Conservation (phyloP, 2,329 filamentous ascomycete species). For the Penicillium sp. region DNA sequence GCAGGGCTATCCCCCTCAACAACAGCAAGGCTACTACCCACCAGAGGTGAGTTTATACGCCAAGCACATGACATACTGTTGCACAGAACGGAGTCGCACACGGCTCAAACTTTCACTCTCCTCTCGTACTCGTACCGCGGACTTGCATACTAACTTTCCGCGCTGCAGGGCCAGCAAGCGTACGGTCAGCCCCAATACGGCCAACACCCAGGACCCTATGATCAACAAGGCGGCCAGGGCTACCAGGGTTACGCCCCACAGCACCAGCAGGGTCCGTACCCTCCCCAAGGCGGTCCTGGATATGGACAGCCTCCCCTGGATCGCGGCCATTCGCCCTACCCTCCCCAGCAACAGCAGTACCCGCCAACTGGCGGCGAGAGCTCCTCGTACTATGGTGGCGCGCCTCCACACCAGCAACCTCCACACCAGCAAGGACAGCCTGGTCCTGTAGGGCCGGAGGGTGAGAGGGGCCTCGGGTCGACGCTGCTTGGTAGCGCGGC, state of each 20-base stretch:
- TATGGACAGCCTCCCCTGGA: slow-evolving; percentile 28
- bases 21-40: slow-evolving; percentile 26
- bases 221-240: slow-evolving; percentile 1
- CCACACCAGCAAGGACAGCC: slow-evolving; percentile 22
- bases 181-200: slow-evolving; percentile 19
- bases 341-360: slow-evolving; percentile 26
- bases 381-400: slow-evolving; percentile 31
- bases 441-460: slow-evolving; percentile 18
- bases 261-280: slow-evolving; percentile 13
- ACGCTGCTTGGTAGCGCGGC: slow-evolving; percentile 21
- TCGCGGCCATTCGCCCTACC: slow-evolving; percentile 28
- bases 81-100: not conserved
- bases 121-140: not conserved
- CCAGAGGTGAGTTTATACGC: slow-evolving; percentile 22
- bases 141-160: not conserved
- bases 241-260: slow-evolving; percentile 14
- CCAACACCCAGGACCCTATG: slow-evolving; percentile 17
- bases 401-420: slow-evolving; percentile 19
- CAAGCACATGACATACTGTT: not conserved
- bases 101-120: not conserved
- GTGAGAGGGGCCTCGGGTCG: slow-evolving; percentile 21
- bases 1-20: slow-evolving; percentile 20
- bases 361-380: slow-evolving; percentile 29
- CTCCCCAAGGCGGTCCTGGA: slow-evolving; percentile 17
- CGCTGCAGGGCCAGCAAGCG: slow-evolving; percentile 17